Evolutionary conservation across 2,329 filamentous ascomycete genomes (phyloP).

Genomic region (Leptographium flavum): DNA sequence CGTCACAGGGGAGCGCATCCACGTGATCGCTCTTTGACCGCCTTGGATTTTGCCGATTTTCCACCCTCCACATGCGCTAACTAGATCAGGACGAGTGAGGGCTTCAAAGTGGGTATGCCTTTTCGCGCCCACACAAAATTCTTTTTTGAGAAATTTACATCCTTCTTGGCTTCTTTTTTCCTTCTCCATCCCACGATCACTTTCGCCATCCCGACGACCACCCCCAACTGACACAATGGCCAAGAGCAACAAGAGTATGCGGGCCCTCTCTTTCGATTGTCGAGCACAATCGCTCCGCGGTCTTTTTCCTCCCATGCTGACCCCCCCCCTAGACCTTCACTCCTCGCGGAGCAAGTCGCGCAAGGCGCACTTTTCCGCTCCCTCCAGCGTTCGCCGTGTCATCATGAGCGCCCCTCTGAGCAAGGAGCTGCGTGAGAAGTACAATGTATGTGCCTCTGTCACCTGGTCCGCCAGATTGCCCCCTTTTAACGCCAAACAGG

Average conservation of each 20-base stretch:
- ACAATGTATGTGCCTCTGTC: conserved; percentile 59
- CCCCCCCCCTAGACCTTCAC: conserved; percentile 36
- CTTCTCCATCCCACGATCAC: conserved; percentile 1
- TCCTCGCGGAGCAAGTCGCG: conserved; percentile 97
- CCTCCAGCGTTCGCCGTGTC: conserved; percentile 82
- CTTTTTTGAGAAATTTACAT: neutral
- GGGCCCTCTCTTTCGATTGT: neutral
- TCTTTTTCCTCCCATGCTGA: conserved; percentile 4
- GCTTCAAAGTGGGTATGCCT: neutral
- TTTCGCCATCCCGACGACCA: conserved; percentile 2
- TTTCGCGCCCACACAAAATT: conserved; percentile 1
- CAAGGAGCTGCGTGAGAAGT: conserved; percentile 97
- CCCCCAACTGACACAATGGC: conserved; percentile 40
- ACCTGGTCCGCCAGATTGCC: neutral
- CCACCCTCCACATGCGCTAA: neutral
- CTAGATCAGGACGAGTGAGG: neutral
- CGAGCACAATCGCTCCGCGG: too few species aligned
- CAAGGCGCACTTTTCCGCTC: conserved; percentile 94
- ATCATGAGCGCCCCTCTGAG: conserved; percentile 94
- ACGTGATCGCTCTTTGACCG: neutral
- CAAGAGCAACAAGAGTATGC: conserved; percentile 51
- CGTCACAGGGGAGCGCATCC: neutral
- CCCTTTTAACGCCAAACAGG: conserved; percentile 38
- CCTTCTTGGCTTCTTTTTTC: neutral
- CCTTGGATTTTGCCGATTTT: neutral